Conservation (phyloP, 345 rosid species). For the Cardamine occulta region DNA sequence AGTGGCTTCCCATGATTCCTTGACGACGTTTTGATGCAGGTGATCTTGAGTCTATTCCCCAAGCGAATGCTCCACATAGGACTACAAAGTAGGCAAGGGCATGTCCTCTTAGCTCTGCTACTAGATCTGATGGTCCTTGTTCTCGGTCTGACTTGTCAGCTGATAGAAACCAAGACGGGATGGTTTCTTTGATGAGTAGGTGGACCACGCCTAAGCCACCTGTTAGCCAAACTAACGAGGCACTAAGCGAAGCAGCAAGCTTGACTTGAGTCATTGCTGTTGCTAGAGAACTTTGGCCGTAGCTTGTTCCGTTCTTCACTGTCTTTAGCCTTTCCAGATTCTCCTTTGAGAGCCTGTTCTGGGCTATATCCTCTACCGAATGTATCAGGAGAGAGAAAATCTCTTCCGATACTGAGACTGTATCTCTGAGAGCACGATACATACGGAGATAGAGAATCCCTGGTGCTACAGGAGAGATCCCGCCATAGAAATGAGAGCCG, state of each 20-base stretch:
- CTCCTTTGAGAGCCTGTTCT: conserved; percentile 56
- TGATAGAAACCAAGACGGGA: conserved; percentile 94
- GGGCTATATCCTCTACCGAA: conserved; percentile 75
- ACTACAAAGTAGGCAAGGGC: conserved; percentile 84
- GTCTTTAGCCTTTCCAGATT: conserved; percentile 60
- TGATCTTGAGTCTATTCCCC: conserved; percentile 84
- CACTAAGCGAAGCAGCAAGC: conserved; percentile 89
- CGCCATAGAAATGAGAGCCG: conserved; percentile 86
- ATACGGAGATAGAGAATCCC: conserved; percentile 85
- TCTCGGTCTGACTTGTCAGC: conserved; percentile 59
- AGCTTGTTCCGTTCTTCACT: conserved; percentile 63
- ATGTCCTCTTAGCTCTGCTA: conserved; percentile 77
- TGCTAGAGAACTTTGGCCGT: conserved; percentile 75
- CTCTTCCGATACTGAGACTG: conserved; percentile 72
- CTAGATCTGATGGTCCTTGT: conserved; percentile 58
- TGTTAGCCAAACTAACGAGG: conserved; percentile 85
- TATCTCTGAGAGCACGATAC: conserved; percentile 75
- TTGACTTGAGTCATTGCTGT: conserved; percentile 79
- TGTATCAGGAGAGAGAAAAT: conserved; percentile 79
- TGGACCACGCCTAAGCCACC: conserved; percentile 82
- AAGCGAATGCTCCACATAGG: conserved; percentile 82
- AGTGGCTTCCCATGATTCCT: conserved; percentile 61
- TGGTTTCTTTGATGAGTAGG: conserved; percentile 72
- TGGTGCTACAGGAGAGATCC: conserved; percentile 90
- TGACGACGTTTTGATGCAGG: conserved; percentile 77